Base-by-base conservation (phyloP, 441 rosid species). In the Populus trichocarpa region DNA sequence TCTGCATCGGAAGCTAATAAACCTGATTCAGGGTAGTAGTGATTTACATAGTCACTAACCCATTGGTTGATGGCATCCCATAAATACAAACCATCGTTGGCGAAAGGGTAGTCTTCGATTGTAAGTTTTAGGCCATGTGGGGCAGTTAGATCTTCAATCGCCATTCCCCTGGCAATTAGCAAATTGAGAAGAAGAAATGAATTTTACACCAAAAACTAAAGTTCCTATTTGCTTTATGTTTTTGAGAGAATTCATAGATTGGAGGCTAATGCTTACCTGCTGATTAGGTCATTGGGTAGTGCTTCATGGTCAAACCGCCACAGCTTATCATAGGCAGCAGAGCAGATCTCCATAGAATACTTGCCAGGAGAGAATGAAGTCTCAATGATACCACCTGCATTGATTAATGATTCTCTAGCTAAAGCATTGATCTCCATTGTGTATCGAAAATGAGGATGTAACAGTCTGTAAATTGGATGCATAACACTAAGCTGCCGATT, bases 361-460 rank as follows among this genome's bases (percentile, higher is more conserved):
- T 82, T 90, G 6, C 86, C 86, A 0, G 88, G 93, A 50, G 89
- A 78, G 73, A 90, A 92, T 11, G 84, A 57, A 20, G 67, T 66
- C 84, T 93, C 95, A 36, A 92, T 90, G 82, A 90, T 75, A 14
- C 98, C 97, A 26, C 71, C 89, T 1, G 90, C 90, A 70, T 83
- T 90, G 80, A 92, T 53, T 13, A 90, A 88, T 9, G 79, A 74
- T 69, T 79, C 81, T 28, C 94, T 88, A 59, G 98, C 93, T 10
- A 90, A 81, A 36, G 93, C 89, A 76, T 93, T 93, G 84, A 90
- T 90, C 78, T 90, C 94, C 88, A 93, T 88, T 20, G 97, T 92
- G 88, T 93, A 93, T 6, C 97, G 84, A 79, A 93, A 91, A 75
- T 93, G 95, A 3, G 98, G 98, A 35, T 80, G 86, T 28, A 93